phyloP scores from a whole-genome alignment of 1,284 basidiomycete genomes.

The Anthracocystis walkeri region DNA sequence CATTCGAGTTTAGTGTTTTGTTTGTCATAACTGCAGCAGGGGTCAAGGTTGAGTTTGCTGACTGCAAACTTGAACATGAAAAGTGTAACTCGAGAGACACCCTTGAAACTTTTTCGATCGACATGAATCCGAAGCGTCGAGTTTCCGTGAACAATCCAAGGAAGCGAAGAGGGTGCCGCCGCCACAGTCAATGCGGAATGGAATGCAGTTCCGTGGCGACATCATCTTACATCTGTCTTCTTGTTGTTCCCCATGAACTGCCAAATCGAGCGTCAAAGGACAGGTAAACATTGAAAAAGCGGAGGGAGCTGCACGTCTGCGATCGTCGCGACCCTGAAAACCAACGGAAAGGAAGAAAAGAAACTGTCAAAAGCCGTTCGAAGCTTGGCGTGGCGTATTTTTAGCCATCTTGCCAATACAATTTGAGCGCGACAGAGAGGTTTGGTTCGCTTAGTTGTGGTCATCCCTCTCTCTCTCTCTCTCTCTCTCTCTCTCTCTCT shows the following conservation, averaged over 20 bases:
- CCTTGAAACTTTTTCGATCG: too few relatives aligned
- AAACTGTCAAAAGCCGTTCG: background rate
- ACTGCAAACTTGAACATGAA: too few relatives aligned
- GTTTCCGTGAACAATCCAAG: too few relatives aligned
- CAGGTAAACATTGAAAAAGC: background rate
- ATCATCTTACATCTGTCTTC: background rate
- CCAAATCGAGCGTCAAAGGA: background rate
- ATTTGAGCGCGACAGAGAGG: too few relatives aligned
- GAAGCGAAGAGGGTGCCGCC: background rate
- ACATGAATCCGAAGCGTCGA: too few relatives aligned
- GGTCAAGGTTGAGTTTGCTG: too few relatives aligned
- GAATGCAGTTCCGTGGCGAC: background rate
- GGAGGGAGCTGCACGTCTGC: background rate
- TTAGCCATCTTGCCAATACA: too few relatives aligned
- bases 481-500: background rate
- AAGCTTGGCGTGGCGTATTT: background rate
- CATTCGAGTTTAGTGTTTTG: too few relatives aligned
- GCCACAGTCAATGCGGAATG: too few relatives aligned
- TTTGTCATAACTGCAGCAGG: too few relatives aligned
- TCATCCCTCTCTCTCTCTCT: background rate
- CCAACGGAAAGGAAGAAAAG: background rate
- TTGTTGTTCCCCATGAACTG: background rate
- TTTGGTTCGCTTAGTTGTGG: too few relatives aligned
- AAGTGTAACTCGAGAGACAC: too few relatives aligned
- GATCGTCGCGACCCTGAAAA: slow-evolving; percentile 1